Percentiles rank a stretch among this genome's conserved stretches.
phyloP scores from a whole-genome alignment of 2,329 filamentous ascomycete species.

The Epicoccum nigrum region DNA sequence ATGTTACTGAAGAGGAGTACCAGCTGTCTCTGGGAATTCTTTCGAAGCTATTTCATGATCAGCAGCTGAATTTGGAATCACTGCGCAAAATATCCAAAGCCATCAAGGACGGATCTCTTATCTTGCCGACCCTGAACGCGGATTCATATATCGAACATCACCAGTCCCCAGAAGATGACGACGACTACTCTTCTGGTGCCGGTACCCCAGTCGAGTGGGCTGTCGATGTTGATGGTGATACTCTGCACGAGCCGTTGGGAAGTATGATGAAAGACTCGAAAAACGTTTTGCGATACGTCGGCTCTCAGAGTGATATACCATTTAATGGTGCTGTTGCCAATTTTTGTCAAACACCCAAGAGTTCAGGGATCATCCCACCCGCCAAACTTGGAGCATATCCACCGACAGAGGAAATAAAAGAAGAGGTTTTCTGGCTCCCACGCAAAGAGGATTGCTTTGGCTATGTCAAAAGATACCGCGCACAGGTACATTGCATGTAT shows the following conservation, averaged over 20 bases:
- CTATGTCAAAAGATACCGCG: conserved; percentile 43
- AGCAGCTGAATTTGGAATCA: conserved; percentile 43
- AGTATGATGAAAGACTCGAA: conserved; percentile 48
- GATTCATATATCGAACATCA: conserved; percentile 30
- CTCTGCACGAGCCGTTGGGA: conserved; percentile 46
- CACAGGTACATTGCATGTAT: conserved; percentile 45
- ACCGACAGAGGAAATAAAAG: conserved; percentile 26
- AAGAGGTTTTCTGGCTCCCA: conserved; percentile 40
- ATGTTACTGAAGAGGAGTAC: conserved; percentile 50
- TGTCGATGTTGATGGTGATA: conserved; percentile 33
- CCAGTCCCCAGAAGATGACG: conserved; percentile 37
- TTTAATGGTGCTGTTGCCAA: conserved; percentile 47
- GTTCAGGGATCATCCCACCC: conserved; percentile 37
- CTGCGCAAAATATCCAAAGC: conserved; percentile 43
- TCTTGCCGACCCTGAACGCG: conserved; percentile 31
- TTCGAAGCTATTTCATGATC: conserved; percentile 46
- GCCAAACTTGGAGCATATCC: conserved; percentile 43
- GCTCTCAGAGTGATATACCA: conserved; percentile 46
- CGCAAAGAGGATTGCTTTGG: conserved; percentile 35
- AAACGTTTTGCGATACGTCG: conserved; percentile 44
- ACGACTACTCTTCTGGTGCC: conserved; percentile 25
- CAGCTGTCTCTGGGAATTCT: conserved; percentile 47
- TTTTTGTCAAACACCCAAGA: conserved; percentile 30
- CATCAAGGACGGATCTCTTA: conserved; percentile 39
- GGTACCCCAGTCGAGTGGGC: conserved; percentile 29